Evolutionary conservation across 2,329 filamentous ascomycete genomes (phyloP).

Genomic region (Aspergillus fijiensis): DNA sequence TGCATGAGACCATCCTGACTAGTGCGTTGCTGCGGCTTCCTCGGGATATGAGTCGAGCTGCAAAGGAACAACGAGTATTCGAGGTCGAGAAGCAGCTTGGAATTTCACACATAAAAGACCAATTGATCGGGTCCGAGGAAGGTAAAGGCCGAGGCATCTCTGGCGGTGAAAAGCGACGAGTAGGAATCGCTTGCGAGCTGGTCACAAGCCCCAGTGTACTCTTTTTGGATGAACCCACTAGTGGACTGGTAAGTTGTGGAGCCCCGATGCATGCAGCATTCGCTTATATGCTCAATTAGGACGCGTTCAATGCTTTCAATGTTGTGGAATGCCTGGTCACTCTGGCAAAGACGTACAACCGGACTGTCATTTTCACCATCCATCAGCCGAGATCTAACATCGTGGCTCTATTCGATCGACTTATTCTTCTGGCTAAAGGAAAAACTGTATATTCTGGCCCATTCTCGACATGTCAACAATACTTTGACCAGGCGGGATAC

Average conservation of each 20-base stretch:
- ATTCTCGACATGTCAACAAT: constrained; percentile 82
- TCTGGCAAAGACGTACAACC: constrained; percentile 91
- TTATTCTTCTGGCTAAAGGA: constrained; percentile 87
- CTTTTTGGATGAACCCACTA: constrained; percentile 95
- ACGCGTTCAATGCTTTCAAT: constrained; percentile 97
- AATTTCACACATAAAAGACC: constrained; percentile 90
- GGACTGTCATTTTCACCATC: constrained; percentile 97
- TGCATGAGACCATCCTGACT: constrained; percentile 95
- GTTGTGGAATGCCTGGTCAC: constrained; percentile 95
- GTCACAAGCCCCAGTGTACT: constrained; percentile 97
- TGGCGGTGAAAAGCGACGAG: constrained; percentile 91
- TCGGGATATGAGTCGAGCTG: constrained; percentile 77
- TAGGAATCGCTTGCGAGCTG: constrained; percentile 95
- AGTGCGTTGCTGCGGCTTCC: constrained; percentile 91
- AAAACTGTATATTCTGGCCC: constrained; percentile 91
- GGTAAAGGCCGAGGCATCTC: constrained; percentile 92
- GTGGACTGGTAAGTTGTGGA: constrained; percentile 61
- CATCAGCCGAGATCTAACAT: constrained; percentile 98
- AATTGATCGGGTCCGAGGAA: constrained; percentile 93
- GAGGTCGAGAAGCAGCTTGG: constrained; percentile 96
- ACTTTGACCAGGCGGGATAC: constrained; percentile 91
- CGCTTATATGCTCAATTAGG: constrained; percentile 40
- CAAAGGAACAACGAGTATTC: constrained; percentile 87
- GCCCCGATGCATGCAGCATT: too few species aligned
- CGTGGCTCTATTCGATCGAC: constrained; percentile 89